A percentile compares a stretch with the other conserved stretches of the same genome.
Conservation (phyloP, 176 grass and related monocot genomes). For the Hordeum marinum region DNA sequence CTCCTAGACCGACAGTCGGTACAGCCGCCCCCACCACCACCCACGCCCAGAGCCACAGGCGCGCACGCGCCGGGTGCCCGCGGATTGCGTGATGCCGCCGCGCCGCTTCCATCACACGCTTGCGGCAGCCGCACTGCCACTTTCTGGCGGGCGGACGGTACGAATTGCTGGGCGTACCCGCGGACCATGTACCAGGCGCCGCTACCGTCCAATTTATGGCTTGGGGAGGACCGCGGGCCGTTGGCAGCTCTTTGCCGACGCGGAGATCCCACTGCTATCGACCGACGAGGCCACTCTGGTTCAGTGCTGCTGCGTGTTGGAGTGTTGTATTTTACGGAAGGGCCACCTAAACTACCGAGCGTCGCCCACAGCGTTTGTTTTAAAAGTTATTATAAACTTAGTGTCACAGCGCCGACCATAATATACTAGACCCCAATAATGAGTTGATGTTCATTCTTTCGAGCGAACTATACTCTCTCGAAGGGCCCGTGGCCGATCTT, state of each 20-base stretch:
- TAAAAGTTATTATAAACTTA: too few species aligned
- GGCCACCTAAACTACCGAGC: too few species aligned
- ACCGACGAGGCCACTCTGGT: not conserved
- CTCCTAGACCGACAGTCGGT: constrained; percentile 35
- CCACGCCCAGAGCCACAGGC: not conserved
- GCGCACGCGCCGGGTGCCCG: constrained; percentile 49
- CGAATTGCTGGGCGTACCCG: constrained; percentile 26
- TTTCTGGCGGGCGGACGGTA: not conserved
- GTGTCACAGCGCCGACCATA: too few species aligned
- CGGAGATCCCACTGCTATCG: not conserved
- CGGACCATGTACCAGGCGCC: not conserved
- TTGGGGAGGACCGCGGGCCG: not conserved
- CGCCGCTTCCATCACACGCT: constrained; percentile 48
- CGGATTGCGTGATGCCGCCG: constrained; percentile 44
- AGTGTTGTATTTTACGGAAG: too few species aligned
- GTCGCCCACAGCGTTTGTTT: too few species aligned
- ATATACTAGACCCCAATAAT: too few species aligned
- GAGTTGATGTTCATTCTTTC: too few species aligned
- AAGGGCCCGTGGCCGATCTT: too few species aligned
- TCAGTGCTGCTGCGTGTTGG: not conserved
- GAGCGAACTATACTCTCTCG: too few species aligned
- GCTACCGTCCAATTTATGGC: constrained; percentile 21
- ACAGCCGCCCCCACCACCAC: constrained; percentile 6
- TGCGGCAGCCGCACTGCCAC: constrained; percentile 19
- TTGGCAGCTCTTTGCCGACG: constrained; percentile 18